Evolutionary conservation across 192 early-diverging fungal species (phyloP).

Genomic region (Phycomyces blakesleeanus): DNA sequence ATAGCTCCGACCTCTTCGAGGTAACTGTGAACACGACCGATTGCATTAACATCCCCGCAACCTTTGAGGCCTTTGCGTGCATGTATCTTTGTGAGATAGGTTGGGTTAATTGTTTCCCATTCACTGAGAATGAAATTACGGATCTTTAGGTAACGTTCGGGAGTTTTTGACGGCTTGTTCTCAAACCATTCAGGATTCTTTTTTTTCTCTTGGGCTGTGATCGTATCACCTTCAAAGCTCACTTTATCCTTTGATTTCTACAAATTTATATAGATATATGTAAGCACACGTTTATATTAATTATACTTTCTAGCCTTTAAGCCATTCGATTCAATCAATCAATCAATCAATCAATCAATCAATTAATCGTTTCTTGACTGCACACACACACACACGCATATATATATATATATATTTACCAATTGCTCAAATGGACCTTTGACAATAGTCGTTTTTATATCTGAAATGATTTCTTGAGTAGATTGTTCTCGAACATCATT

Average conservation of each 20-base stretch:
- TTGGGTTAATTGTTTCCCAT: constrained; percentile 65
- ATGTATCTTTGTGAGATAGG: constrained; percentile 81
- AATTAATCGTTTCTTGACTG: no score
- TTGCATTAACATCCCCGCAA: constrained; percentile 93
- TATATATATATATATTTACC: no score
- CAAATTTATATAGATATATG: no score
- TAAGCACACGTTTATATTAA: no score
- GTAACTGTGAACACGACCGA: constrained; percentile 80
- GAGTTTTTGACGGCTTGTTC: constrained; percentile 72
- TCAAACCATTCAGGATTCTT: constrained; percentile 64
- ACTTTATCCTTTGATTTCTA: background rate
- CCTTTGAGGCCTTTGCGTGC: constrained; percentile 71
- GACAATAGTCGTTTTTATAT: no score
- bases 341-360: no score
- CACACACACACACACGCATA: no score
- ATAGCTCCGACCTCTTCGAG: constrained; percentile 76
- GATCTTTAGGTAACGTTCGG: constrained; percentile 83
- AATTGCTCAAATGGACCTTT: no score
- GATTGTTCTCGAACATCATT: no score
- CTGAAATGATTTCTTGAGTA: no score
- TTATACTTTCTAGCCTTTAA: no score
- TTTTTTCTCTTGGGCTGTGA: constrained; percentile 46
- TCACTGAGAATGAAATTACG: constrained; percentile 80
- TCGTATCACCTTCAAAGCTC: constrained; percentile 41
- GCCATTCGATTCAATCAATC: no score